These are phyloP conservation scores for Salix brachista DNA, from an alignment of 345 rosid species.

Conservation along the genomic window DNA sequence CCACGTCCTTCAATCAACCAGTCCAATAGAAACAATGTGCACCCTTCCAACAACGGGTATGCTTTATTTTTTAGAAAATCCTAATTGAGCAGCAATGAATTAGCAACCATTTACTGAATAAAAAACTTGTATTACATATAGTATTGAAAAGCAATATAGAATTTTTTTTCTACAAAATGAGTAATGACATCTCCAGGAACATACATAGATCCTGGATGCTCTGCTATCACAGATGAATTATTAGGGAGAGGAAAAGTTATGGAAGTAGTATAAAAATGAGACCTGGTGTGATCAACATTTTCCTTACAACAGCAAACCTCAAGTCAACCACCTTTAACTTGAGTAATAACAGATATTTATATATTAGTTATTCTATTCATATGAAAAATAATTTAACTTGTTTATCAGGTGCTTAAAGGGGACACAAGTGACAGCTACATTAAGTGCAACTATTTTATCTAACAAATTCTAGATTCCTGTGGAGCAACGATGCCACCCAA, in stretches of 20 bases:
- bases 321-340: not conserved
- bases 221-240: not conserved
- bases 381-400: not conserved
- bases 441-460: not conserved
- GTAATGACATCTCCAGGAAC: not conserved
- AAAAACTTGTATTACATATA: not conserved
- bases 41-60: slow-evolving; percentile 85
- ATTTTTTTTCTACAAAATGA: not conserved
- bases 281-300: not conserved
- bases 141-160: not conserved
- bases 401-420: not conserved
- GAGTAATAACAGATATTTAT: not conserved
- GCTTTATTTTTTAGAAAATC: slow-evolving; percentile 73
- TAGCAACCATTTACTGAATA: not conserved
- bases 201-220: not conserved
- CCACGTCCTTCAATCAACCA: slow-evolving; percentile 83
- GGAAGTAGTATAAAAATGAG: not conserved
- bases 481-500: not conserved
- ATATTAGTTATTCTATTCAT: not conserved
- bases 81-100: slow-evolving; percentile 30
- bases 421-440: not conserved
- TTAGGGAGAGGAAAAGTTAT: not conserved
- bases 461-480: not conserved
- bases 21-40: slow-evolving; percentile 66
- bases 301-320: not conserved